Evolutionary conservation across 129 eudicot genomes (phyloP).

Genomic region (Arctium minus): DNA sequence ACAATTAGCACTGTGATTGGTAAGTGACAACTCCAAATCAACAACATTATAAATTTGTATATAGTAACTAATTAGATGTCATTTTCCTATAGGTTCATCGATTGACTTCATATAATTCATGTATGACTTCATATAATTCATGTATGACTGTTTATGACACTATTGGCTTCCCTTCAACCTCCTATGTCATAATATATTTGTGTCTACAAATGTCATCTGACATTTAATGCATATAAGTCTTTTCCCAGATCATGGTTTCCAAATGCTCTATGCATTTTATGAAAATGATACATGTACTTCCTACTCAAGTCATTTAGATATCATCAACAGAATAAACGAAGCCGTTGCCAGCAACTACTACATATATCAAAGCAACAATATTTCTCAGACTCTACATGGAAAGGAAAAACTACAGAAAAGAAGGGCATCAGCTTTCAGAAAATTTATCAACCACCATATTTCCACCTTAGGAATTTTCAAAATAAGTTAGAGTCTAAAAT

Average conservation of each 20-base stretch:
- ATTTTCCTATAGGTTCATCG: background rate
- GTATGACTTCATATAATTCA: background rate
- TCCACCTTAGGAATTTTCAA: too few relatives aligned
- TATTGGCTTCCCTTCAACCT: background rate
- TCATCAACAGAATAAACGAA: background rate
- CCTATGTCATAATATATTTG: background rate
- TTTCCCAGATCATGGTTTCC: background rate
- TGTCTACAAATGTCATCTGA: background rate
- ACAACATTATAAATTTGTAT: background rate
- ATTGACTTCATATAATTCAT: background rate
- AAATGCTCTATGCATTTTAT: background rate
- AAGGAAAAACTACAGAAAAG: background rate
- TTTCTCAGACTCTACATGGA: too few relatives aligned
- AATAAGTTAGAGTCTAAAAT: too few relatives aligned
- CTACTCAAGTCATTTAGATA: slow-evolving; percentile 2
- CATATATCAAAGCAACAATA: too few relatives aligned
- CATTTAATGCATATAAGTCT: slow-evolving; percentile 5
- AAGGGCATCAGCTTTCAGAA: slow-evolving; percentile 9
- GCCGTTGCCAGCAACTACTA: background rate
- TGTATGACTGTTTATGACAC: background rate
- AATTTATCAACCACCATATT: background rate
- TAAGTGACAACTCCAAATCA: slow-evolving; percentile 2
- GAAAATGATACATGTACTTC: background rate
- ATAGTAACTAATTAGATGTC: background rate
- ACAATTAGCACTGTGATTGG: background rate